Percentiles rank a stretch among this genome's conserved stretches.
These are phyloP conservation scores for Ambrosia trifida DNA, from an alignment of 129 eudicot species.

Conservation along the genomic window DNA sequence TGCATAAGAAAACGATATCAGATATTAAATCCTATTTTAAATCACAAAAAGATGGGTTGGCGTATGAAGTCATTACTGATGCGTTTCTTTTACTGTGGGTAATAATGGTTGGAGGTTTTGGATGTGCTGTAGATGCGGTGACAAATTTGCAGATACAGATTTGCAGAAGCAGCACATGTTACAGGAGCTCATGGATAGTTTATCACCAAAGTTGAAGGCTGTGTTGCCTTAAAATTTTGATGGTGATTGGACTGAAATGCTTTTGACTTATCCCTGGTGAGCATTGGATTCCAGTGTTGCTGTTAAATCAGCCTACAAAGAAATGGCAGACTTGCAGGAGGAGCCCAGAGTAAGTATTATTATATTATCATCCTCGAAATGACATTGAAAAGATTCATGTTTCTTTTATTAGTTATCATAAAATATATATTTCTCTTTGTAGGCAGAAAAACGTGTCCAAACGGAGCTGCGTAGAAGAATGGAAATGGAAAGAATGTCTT, in stretches of 20 bases:
- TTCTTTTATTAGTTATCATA: not conserved
- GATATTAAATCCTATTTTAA: constrained; percentile 69
- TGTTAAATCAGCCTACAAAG: constrained; percentile 62
- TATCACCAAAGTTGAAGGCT: constrained; percentile 64
- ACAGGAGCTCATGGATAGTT: constrained; percentile 68
- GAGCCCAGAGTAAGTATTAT: constrained; percentile 63
- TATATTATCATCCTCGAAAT: not conserved
- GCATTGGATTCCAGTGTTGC: constrained; percentile 71
- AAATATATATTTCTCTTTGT: constrained; percentile 14
- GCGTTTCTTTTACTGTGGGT: constrained; percentile 64
- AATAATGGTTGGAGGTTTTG: constrained; percentile 75
- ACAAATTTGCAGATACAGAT: constrained; percentile 59
- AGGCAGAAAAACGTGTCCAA: constrained; percentile 79
- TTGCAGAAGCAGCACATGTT: constrained; percentile 62
- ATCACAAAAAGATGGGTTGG: constrained; percentile 52
- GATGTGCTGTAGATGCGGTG: constrained; percentile 80
- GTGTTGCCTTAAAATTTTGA: constrained; percentile 62
- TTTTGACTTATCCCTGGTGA: constrained; percentile 75
- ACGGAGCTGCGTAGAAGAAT: constrained; percentile 63
- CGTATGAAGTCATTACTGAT: constrained; percentile 61
- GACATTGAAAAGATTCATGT: not conserved
- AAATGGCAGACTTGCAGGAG: constrained; percentile 82
- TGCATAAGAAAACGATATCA: constrained; percentile 52
- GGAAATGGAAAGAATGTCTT: constrained; percentile 80
- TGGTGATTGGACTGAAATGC: constrained; percentile 89